Base-by-base conservation (phyloP, 192 early-diverging fungal species). In the Coemansia nantahalensis region DNA sequence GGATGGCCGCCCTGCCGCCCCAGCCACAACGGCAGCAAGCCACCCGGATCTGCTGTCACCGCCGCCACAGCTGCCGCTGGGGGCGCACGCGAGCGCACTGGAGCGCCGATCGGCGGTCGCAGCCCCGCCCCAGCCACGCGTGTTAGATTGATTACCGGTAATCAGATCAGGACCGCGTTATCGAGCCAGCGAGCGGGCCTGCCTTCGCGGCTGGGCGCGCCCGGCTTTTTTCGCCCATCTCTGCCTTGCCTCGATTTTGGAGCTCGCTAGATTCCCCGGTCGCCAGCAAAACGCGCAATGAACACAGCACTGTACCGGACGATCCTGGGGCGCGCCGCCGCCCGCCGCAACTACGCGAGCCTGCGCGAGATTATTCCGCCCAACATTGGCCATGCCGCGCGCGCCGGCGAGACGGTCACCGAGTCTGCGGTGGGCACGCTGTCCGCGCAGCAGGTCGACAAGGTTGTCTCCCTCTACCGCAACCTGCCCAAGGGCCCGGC, bases 381-480 rank as follows among this genome's bases (percentile, higher is more conserved):
- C 49, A 84, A 84, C 77, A 77, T 88, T 68, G 86, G 81, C 49
- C 69, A 71, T 55, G 81, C 84, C 52, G 83, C 81, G 48, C 82
- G 78, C 32, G 57, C 62, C 15, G 65, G 65, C 53, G 68, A 67
- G 37, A 35, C 41, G 26, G 70, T 55, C n/a, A 76, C 80, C 26
- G 57, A 59, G 54, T 65, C 78, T 17, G 62, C 83, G 35, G 75
- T 72, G 48, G 24, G 19, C 19, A 31, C 55, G 39, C 59, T 74
- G 38, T 79, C 79, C 52, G 74, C 77, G n/a, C 69, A 75, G 68
- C 79, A 83, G 51, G 81, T 86, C 42, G 60, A 54, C 60, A 72
- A 82, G 59, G 77, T 89, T 35, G 85, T 89, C 40, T 79, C 71
- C 51, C 80, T 87, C 59, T 89, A 89, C 82, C 82, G 85, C 64